phyloP scores from a whole-genome alignment of 257 asterid species.

The Nicotiana paniculata region DNA sequence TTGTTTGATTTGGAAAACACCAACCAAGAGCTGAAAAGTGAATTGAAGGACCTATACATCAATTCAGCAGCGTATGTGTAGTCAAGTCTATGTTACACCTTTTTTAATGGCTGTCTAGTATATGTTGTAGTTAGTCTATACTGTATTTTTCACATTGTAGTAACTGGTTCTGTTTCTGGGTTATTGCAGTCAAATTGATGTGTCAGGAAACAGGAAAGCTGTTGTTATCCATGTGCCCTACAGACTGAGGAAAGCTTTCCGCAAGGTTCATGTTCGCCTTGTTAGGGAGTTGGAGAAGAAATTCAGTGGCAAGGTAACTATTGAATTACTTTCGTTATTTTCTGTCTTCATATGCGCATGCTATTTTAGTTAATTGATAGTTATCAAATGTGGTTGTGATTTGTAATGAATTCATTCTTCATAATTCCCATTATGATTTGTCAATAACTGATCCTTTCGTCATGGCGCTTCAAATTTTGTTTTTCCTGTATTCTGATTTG shows the following conservation, averaged over 20 bases:
- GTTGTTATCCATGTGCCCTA: slow-evolving; percentile 29
- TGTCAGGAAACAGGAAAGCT: slow-evolving; percentile 22
- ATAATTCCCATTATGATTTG: background rate
- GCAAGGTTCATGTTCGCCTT: slow-evolving; percentile 28
- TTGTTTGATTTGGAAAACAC: slow-evolving; percentile 27
- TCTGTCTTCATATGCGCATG: background rate
- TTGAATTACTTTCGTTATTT: background rate
- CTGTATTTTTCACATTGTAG: background rate
- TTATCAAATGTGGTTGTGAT: background rate
- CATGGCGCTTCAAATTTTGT: background rate
- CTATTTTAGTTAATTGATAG: background rate
- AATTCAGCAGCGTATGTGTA: slow-evolving; percentile 20
- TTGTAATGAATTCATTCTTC: background rate
- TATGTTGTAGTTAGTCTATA: background rate
- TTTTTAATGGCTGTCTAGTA: background rate
- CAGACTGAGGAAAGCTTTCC: slow-evolving; percentile 28
- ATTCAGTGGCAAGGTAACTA: slow-evolving; percentile 26
- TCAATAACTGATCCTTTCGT: background rate
- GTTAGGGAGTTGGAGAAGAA: slow-evolving; percentile 27
- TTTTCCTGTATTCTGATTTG: background rate
- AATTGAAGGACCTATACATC: slow-evolving; percentile 29
- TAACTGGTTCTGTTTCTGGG: background rate
- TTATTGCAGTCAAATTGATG: slow-evolving; percentile 23
- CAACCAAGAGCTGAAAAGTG: slow-evolving; percentile 30
- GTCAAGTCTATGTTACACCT: background rate